Evolutionary conservation across 1,284 basidiomycete species (phyloP).

Genomic region (Trametes pubescens): DNA sequence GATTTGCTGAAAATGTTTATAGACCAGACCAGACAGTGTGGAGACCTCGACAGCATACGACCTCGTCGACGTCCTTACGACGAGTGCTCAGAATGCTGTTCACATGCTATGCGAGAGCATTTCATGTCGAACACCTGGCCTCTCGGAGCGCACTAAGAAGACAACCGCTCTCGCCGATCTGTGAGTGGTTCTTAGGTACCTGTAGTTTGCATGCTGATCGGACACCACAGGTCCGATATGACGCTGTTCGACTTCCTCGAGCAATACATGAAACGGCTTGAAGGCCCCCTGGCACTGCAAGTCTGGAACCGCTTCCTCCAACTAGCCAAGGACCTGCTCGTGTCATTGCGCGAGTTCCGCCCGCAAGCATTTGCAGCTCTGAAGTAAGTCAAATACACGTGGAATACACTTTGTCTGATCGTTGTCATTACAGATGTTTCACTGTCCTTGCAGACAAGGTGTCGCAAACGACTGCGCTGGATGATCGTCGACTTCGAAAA

Average conservation of each 20-base stretch:
- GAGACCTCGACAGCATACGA: conserved; percentile 71
- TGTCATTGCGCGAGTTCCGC: conserved; percentile 69
- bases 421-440: conserved; percentile 67
- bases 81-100: conserved; percentile 89
- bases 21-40: conserved; percentile 29
- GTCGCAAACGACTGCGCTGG: conserved; percentile 87
- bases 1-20: not conserved
- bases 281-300: conserved; percentile 90
- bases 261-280: conserved; percentile 84
- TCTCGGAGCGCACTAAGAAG: conserved; percentile 64
- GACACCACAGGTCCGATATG: conserved; percentile 62
- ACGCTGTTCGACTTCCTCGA: conserved; percentile 88
- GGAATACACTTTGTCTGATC: not conserved
- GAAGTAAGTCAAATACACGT: conserved; percentile 55
- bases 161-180: conserved; percentile 69
- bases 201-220: conserved; percentile 13
- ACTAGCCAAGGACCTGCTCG: conserved; percentile 82
- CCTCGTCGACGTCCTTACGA: conserved; percentile 83
- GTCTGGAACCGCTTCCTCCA: conserved; percentile 88
- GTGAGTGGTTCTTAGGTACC: conserved; percentile 51
- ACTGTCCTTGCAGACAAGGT: conserved; percentile 86
- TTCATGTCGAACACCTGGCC: conserved; percentile 57
- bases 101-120: conserved; percentile 92
- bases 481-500: conserved; percentile 88
- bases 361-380: conserved; percentile 78